phyloP scores from a whole-genome alignment of 2,329 filamentous ascomycete species.

The Sporothrix curviconia region DNA sequence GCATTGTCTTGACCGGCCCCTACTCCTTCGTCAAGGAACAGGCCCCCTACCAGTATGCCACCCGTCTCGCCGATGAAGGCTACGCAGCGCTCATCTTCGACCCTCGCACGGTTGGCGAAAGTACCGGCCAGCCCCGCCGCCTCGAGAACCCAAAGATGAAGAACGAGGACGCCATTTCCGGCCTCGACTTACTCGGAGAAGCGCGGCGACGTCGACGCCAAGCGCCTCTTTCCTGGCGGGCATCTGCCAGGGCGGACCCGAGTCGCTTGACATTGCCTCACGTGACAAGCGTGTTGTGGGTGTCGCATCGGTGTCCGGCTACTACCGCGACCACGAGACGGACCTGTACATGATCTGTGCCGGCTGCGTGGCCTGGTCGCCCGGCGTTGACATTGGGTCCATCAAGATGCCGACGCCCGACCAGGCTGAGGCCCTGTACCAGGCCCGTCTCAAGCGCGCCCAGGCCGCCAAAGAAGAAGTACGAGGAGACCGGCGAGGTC shows the following conservation, averaged over 20 bases:
- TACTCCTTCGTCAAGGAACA: conserved; percentile 10
- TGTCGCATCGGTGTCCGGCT: conserved; percentile 9
- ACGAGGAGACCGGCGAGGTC: conserved; percentile 9
- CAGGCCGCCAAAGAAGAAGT: neutral
- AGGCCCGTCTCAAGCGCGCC: conserved; percentile 3
- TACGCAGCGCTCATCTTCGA: conserved; percentile 6
- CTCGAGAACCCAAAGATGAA: conserved; percentile 10
- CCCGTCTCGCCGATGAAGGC: conserved; percentile 9
- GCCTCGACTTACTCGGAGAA: conserved; percentile 1
- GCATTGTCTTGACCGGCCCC: conserved; percentile 2
- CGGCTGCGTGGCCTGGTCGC: conserved; percentile 10
- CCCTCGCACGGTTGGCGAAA: conserved; percentile 9
- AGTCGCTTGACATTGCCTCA: conserved; percentile 9
- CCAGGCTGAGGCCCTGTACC: conserved; percentile 6
- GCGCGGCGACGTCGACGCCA: conserved; percentile 1
- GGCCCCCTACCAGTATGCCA: conserved; percentile 1
- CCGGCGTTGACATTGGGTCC: conserved; percentile 3
- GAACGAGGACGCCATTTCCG: conserved; percentile 6
- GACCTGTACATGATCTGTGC: conserved; percentile 12
- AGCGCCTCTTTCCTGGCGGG: conserved; percentile 6
- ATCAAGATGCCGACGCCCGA: conserved; percentile 9
- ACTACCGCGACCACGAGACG: conserved; percentile 9
- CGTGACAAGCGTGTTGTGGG: conserved; percentile 3
- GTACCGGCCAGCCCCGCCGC: conserved; percentile 5
- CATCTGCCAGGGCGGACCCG: conserved; percentile 10